A percentile compares a stretch with the other conserved stretches of the same genome.
These are phyloP conservation scores for Mycena indigotica DNA, from an alignment of 768 basidiomycete species.

Conservation along the genomic window DNA sequence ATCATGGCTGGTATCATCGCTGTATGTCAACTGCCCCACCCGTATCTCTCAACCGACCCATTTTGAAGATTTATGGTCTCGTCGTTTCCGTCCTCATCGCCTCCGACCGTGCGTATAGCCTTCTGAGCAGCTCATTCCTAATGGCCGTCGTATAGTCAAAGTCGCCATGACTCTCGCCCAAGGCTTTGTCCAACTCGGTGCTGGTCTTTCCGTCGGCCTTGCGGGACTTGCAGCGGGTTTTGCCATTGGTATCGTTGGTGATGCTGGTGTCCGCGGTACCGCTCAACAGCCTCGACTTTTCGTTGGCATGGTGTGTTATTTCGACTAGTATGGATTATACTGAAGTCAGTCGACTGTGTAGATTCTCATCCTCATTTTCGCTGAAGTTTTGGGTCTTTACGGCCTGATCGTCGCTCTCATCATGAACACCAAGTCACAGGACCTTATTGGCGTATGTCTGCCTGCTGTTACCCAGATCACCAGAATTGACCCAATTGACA, in stretches of 20 bases:
- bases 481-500: not conserved
- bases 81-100: conserved; percentile 99
- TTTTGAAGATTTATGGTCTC: conserved; percentile 85
- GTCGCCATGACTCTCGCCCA: conserved; percentile 87
- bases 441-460: conserved; percentile 33
- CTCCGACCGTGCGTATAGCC: conserved; percentile 65
- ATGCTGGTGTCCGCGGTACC: conserved; percentile 96
- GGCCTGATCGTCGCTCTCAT: conserved; percentile 94
- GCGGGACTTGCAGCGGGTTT: conserved; percentile 97
- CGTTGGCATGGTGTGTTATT: conserved; percentile 80
- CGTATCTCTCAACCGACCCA: conserved; percentile 1
- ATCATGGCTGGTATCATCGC: conserved; percentile 99
- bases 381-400: conserved; percentile 91
- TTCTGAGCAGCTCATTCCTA: not conserved
- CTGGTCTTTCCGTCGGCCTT: conserved; percentile 88
- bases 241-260: conserved; percentile 97
- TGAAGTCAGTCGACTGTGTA: conserved; percentile 27
- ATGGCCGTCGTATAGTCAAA: conserved; percentile 47
- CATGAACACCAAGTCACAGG: conserved; percentile 78
- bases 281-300: conserved; percentile 94
- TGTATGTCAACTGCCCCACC: conserved; percentile 52
- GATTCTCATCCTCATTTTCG: conserved; percentile 98
- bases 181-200: conserved; percentile 93
- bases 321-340: not conserved
- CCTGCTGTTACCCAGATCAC: not conserved